Percentiles rank a stretch among this genome's conserved stretches.
These are phyloP conservation scores for Beauveria sp. DNA, from an alignment of 2,329 filamentous ascomycete genomes.

Conservation along the genomic window DNA sequence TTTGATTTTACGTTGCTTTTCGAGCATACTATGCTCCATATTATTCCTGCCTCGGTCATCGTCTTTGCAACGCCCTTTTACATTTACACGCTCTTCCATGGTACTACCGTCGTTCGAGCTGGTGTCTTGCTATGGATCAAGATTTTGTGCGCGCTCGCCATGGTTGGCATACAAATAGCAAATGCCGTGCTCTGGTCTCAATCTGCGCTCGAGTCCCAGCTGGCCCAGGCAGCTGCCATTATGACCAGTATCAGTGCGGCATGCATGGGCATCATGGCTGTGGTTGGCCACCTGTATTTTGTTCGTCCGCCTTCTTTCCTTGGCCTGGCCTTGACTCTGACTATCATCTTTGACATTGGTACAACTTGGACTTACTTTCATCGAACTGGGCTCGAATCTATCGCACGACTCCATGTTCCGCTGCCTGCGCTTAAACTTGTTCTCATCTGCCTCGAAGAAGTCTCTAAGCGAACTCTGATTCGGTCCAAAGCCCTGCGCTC, in stretches of 20 bases:
- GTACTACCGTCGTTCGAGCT: not conserved
- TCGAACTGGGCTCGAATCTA: slow-evolving; percentile 15
- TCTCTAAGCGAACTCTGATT: slow-evolving; percentile 18
- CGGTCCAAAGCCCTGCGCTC: not conserved
- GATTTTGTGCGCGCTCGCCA: not conserved
- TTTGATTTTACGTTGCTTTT: slow-evolving; percentile 6
- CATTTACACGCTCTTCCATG: not conserved
- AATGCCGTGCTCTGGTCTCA: slow-evolving; percentile 13
- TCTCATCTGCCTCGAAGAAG: slow-evolving; percentile 25
- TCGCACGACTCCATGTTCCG: slow-evolving; percentile 21
- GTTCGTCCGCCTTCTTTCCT: slow-evolving; percentile 25
- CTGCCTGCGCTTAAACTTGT: slow-evolving; percentile 20
- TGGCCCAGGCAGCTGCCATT: slow-evolving; percentile 16
- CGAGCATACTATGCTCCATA: slow-evolving; percentile 4
- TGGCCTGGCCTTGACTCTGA: slow-evolving; percentile 22
- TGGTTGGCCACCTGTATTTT: slow-evolving; percentile 24
- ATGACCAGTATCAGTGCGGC: slow-evolving; percentile 21
- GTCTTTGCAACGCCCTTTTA: slow-evolving; percentile 9
- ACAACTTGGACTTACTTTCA: slow-evolving; percentile 25
- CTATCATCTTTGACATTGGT: slow-evolving; percentile 25
- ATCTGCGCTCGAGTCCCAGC: not conserved
- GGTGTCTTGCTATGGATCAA: slow-evolving; percentile 18
- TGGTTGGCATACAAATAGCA: slow-evolving; percentile 14
- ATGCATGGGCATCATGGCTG: slow-evolving; percentile 21
- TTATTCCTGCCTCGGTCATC: slow-evolving; percentile 3